Evolutionary conservation across 208 protist species (phyloP).

Genomic region (Wallacemonas sp.): DNA sequence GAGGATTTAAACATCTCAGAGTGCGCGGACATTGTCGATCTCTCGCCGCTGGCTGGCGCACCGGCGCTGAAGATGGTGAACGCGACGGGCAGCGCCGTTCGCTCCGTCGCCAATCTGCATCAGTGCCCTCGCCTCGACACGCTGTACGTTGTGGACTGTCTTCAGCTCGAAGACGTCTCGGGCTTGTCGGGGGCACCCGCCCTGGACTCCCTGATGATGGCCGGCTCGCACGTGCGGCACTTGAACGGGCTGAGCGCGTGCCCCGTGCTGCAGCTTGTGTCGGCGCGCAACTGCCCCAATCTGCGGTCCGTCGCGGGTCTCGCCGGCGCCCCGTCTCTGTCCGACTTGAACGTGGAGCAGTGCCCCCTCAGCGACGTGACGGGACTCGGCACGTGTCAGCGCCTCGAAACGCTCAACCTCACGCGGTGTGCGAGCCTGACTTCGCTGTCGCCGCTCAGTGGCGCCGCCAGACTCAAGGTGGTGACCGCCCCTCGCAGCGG

Average conservation of each 20-base stretch:
- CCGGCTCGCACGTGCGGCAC: neutral
- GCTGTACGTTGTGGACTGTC: constrained; percentile 24
- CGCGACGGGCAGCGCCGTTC: constrained; percentile 18
- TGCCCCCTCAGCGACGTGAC: neutral
- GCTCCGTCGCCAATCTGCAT: constrained; percentile 17
- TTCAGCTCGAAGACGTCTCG: neutral
- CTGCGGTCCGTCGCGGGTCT: neutral
- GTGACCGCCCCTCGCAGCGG: constrained; percentile 26
- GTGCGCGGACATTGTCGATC: constrained; percentile 15
- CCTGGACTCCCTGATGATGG: neutral
- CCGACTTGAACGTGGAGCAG: neutral
- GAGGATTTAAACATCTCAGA: constrained; percentile 12
- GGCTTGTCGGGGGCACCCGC: neutral
- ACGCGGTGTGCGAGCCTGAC: neutral
- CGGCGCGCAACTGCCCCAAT: neutral
- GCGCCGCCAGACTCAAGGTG: constrained; percentile 9
- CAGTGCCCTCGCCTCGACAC: constrained; percentile 15
- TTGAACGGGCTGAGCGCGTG: constrained; percentile 7
- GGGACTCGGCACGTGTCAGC: neutral
- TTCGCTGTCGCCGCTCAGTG: constrained; percentile 24
- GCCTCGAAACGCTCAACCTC: neutral
- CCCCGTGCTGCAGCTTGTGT: constrained; percentile 9
- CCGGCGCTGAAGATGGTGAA: constrained; percentile 20
- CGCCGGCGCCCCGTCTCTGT: neutral
- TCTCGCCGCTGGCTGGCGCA: constrained; percentile 21